Evolutionary conservation across 208 protist genomes (phyloP).

Genomic region (Acanthamoeba quina): DNA sequence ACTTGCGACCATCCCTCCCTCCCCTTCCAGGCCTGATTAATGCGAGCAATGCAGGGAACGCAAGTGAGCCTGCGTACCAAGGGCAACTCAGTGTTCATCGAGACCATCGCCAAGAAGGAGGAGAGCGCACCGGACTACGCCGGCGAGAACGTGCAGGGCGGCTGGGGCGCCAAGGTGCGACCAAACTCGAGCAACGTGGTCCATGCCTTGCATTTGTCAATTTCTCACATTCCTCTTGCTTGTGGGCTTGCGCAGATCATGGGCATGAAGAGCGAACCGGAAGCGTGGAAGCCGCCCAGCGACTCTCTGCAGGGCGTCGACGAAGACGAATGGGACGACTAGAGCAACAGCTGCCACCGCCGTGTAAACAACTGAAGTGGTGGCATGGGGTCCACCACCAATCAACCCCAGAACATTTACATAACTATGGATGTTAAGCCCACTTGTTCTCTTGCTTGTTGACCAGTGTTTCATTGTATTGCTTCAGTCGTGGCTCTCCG

Average conservation of each 20-base stretch:
- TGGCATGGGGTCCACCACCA: too few species aligned
- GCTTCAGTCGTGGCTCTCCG: too few species aligned
- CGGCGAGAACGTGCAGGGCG: slow-evolving; percentile 55
- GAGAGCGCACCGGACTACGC: slow-evolving; percentile 59
- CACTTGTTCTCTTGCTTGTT: too few species aligned
- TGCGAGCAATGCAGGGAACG: not conserved
- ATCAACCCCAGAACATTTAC: too few species aligned
- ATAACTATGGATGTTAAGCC: too few species aligned
- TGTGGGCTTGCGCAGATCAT: not conserved
- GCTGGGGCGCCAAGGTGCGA: slow-evolving; percentile 42
- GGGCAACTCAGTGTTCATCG: slow-evolving; percentile 36
- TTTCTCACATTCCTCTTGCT: too few species aligned
- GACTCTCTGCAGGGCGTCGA: slow-evolving; percentile 32
- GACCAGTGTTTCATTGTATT: too few species aligned
- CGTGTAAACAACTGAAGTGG: too few species aligned
- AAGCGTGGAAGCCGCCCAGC: slow-evolving; percentile 8
- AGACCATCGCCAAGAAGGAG: slow-evolving; percentile 64
- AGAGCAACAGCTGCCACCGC: not conserved
- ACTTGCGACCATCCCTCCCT: too few species aligned
- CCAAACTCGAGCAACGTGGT: not conserved
- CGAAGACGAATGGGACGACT: slow-evolving; percentile 63
- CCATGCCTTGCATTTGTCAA: not conserved
- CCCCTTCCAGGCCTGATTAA: not conserved
- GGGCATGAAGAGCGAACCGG: slow-evolving; percentile 12
- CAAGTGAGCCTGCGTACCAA: slow-evolving; percentile 18